Percentiles rank a stretch among this genome's conserved stretches.
Evolutionary conservation across 441 rosid genomes (phyloP).

Genomic region (Adansonia madagascariensis): DNA sequence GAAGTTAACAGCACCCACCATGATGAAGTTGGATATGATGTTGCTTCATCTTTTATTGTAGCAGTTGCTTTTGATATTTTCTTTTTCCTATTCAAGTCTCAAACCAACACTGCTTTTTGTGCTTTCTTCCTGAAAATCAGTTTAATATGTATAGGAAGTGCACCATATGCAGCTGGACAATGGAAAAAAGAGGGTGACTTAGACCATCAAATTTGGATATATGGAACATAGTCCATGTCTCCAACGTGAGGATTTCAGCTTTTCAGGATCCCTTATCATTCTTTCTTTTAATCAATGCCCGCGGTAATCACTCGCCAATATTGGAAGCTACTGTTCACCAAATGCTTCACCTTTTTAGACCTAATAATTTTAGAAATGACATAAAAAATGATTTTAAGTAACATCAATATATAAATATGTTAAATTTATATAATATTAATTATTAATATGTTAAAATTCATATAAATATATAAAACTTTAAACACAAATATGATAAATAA

Average conservation of each 20-base stretch:
- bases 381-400: no score
- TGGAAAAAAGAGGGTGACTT: not conserved
- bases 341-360: not conserved
- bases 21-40: constrained; percentile 44
- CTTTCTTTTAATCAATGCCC: not conserved
- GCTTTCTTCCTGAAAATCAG: constrained; percentile 25
- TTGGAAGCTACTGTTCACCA: constrained; percentile 18
- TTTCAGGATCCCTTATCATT: not conserved
- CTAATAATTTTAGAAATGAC: no score
- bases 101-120: constrained; percentile 26
- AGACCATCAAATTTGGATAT: constrained; percentile 10
- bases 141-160: not conserved
- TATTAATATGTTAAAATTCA: no score
- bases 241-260: constrained; percentile 19
- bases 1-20: constrained; percentile 29
- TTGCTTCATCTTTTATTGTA: constrained; percentile 55
- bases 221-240: not conserved
- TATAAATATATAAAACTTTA: no score
- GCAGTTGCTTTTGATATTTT: constrained; percentile 36
- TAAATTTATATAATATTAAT: no score
- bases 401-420: no score
- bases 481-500: no score
- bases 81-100: constrained; percentile 43
- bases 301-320: not conserved
- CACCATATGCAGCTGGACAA: constrained; percentile 30